These are phyloP conservation scores for Symmetrospora coprosmae DNA, from an alignment of 768 basidiomycete species.

Conservation along the genomic window DNA sequence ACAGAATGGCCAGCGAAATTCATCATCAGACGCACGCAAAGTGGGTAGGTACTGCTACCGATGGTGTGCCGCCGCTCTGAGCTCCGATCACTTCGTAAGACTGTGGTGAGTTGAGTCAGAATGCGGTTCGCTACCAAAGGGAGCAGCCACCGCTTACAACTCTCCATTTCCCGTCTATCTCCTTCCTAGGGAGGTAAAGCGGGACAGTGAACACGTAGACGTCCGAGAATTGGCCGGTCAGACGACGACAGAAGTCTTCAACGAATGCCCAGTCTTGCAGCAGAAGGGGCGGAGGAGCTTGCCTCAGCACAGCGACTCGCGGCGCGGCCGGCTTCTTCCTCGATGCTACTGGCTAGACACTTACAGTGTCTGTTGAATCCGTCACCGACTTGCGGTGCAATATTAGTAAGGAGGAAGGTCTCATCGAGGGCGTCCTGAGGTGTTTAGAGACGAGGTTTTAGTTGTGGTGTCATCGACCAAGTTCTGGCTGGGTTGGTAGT, in stretches of 20 bases:
- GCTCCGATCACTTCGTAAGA: conserved; percentile 83
- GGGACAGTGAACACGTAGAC: conserved; percentile 97
- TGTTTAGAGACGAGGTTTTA: neutral
- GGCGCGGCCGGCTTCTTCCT: conserved; percentile 24
- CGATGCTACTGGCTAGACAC: too few species aligned
- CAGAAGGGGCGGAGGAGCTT: too few species aligned
- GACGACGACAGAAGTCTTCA: conserved; percentile 83
- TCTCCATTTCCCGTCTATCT: conserved; percentile 83
- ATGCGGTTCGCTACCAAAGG: neutral
- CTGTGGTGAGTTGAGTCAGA: conserved; percentile 41
- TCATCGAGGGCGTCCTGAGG: conserved; percentile 93
- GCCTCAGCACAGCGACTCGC: conserved; percentile 13
- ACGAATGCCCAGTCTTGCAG: conserved; percentile 97
- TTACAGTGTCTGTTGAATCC: conserved; percentile 95
- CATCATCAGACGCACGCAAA: conserved; percentile 90
- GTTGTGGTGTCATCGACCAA: neutral
- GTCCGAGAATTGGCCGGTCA: conserved; percentile 75
- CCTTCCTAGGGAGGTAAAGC: conserved; percentile 69
- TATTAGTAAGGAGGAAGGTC: conserved; percentile 86
- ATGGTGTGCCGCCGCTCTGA: conserved; percentile 35
- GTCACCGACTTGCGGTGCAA: conserved; percentile 92
- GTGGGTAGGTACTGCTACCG: conserved; percentile 86
- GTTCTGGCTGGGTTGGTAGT: too few species aligned
- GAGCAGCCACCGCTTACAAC: conserved; percentile 50
- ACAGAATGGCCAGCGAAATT: conserved; percentile 48